Conservation (phyloP, 2,329 filamentous ascomycete species). For the Paecilomyces dactylethromorphus region DNA sequence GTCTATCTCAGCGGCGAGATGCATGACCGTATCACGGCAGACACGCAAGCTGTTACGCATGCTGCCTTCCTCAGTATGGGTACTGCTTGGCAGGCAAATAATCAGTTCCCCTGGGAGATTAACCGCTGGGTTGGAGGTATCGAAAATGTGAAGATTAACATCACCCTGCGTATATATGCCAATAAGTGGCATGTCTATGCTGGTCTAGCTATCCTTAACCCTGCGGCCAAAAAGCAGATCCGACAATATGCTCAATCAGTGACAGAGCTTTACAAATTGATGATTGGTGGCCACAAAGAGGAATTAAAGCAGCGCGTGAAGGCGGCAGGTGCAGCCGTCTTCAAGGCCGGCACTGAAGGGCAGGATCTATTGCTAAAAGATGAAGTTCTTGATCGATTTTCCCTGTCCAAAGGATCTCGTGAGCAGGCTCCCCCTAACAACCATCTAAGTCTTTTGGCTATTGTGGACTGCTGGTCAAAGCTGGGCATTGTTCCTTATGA, state of each 20-base stretch:
- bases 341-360: slow-evolving; percentile 46
- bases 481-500: slow-evolving; percentile 93
- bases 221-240: slow-evolving; percentile 85
- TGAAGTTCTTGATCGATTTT: slow-evolving; percentile 81
- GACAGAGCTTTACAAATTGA: slow-evolving; percentile 92
- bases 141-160: slow-evolving; percentile 98
- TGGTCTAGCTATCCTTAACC: slow-evolving; percentile 92
- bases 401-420: slow-evolving; percentile 63
- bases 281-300: slow-evolving; percentile 75
- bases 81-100: slow-evolving; percentile 91
- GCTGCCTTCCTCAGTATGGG: slow-evolving; percentile 97
- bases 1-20: slow-evolving; percentile 80
- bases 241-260: slow-evolving; percentile 88
- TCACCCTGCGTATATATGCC: slow-evolving; percentile 92
- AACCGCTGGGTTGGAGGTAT: slow-evolving; percentile 94
- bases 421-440: slow-evolving; percentile 72
- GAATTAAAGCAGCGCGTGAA: slow-evolving; percentile 72
- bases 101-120: slow-evolving; percentile 95
- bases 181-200: slow-evolving; percentile 99
- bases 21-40: slow-evolving; percentile 95
- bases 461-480: slow-evolving; percentile 98
- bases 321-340: slow-evolving; percentile 69
- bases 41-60: slow-evolving; percentile 97
- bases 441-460: slow-evolving; percentile 85
- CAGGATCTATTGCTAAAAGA: slow-evolving; percentile 67